Base-by-base conservation (phyloP, 1,139 yeast genomes). In the Candida pseudoviswanathii region DNA sequence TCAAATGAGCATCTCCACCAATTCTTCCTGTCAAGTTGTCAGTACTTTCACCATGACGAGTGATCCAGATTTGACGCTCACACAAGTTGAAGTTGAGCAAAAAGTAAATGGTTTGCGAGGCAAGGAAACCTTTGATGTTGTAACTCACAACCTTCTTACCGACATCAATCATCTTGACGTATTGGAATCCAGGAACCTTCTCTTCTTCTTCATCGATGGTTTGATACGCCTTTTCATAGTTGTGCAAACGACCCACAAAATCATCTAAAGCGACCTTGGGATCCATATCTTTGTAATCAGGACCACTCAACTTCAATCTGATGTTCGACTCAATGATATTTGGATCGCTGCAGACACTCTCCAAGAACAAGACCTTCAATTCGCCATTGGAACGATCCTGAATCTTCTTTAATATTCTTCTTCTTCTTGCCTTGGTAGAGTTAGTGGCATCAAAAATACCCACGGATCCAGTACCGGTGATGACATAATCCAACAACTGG, bases 381-480 rank as follows among this genome's bases (percentile, higher is more conserved):
- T 84, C 86, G 5, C 90, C 90, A 45, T 80, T 78, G 30, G 89
- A 80, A 46, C 96, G 75, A 56, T 85, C 83, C 59, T 82, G 82
- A 50, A 92, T 89, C 41, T 85, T 78, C 49, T 83, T 81, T 49
- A 89, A 67, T 1, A 91, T 92, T 62, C 82, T 79, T 48, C 74
- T 70, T 54, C 98, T 76, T 54, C 98, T 78, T 9, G 74, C 76
- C 51, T 82, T 83, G 1, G 97, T 94, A 2, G 97, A 88, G 65
- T 94, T 94, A 4, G 96, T 91, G 1, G 98, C 98, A 68, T 94
- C 99, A 61, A 94, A 86, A 11, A 94, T 90, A 2, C 97, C 99
- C 10, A 92, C 97, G 3, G 92, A 85, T 2, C 98, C 98, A 31
- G 85, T 82, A 0, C 92, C 96, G 27, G 81, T 78, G 47, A 90